phyloP scores from a whole-genome alignment of 2,329 filamentous ascomycete species.

The Cercospora sesami region DNA sequence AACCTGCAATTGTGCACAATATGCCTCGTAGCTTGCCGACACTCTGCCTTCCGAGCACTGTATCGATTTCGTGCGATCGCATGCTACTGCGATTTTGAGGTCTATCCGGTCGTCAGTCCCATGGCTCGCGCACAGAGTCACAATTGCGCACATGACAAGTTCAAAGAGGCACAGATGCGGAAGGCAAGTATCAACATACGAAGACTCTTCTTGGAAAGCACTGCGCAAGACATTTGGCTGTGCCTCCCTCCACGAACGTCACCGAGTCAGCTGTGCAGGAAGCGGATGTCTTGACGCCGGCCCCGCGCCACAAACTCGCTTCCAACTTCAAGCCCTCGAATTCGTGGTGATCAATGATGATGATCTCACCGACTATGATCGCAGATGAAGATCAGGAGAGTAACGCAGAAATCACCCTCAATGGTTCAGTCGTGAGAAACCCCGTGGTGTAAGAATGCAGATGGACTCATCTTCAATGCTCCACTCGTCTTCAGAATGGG shows the following conservation, averaged over 20 bases:
- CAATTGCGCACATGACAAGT: neutral
- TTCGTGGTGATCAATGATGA: neutral
- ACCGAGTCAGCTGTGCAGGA: slow-evolving; percentile 6
- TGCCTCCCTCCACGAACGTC: neutral
- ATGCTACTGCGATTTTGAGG: neutral
- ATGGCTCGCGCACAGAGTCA: neutral
- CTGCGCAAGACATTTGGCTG: slow-evolving; percentile 6
- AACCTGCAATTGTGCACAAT: neutral
- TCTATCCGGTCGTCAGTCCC: neutral
- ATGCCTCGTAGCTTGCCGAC: neutral
- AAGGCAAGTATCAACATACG: slow-evolving; percentile 4
- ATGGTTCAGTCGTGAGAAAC: neutral
- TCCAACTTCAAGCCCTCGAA: neutral
- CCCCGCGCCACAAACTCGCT: neutral
- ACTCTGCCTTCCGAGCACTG: neutral
- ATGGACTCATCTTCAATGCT: neutral
- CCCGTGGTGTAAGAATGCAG: neutral
- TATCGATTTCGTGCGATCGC: neutral
- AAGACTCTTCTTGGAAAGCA: slow-evolving; percentile 1
- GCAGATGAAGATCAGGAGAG: neutral
- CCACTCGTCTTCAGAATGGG: neutral
- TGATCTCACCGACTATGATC: neutral
- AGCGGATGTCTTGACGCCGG: neutral
- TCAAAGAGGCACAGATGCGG: neutral
- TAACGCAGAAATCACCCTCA: neutral